Evolutionary conservation across 2,329 filamentous ascomycete genomes (phyloP), one percentile per base, ranked within the genome.

Genomic region (Ambrosiella beaveri): DNA sequence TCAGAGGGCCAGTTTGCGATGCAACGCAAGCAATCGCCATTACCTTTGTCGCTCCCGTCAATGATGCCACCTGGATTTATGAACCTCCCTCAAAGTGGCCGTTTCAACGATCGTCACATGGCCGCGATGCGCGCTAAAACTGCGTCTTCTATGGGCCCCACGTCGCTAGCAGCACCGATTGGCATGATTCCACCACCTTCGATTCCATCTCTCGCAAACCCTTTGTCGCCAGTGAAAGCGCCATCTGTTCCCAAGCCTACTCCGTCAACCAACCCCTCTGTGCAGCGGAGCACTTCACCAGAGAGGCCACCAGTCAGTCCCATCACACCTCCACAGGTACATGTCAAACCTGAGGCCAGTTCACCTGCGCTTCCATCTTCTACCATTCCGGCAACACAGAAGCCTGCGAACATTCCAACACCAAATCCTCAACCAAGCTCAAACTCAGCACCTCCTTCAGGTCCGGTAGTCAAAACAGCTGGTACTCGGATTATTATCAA

Each of bases 261-360:
- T 12, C 44, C 44, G n/a, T 15, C 44, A 47, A 13, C 44, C 8
- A 47, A 47, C 6, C 44, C 44, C n/a, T 15, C 19, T 47, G 11
- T 37, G n/a, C 61, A 57, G 27, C 70, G 70, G 47, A 66, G 71
- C 41, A 67, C 71, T 39, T 76, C 75, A 15, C 76, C 77, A 1
- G 65, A 65, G 37, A 70, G 72, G 37, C 77, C 77, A 19, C 73
- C 76, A 57, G 70, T 80, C 62, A 79, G 76, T 62, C 77, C 77
- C 57, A 74, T 80, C 61, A 79, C 78, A 15, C 76, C 77, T 8
- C 75, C 75, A 7, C 66, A 73, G 27, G 68, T 67, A 59, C 69
- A 72, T 12, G 65, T 69, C 40, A 68, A 65, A 54, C 66, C 62
- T 35, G 45, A 56, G 13, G 63, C 65, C 49, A 58, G 5, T 41